phyloP scores from a whole-genome alignment of 306 rosid genomes.

The Lathyrus aphaca region DNA sequence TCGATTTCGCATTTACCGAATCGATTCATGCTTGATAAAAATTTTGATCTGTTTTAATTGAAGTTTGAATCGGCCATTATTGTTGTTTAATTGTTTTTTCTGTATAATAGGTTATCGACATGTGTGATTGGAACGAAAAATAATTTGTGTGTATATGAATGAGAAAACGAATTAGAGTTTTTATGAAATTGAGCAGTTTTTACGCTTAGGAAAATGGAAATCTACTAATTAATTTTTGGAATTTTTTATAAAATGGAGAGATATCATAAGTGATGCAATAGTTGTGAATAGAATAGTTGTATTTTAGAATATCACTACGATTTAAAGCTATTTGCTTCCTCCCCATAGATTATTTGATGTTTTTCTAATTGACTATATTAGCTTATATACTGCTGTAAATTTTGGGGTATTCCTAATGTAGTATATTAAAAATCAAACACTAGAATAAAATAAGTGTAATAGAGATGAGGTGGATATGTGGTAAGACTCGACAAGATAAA shows the following conservation, averaged over 20 bases:
- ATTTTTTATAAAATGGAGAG: no score
- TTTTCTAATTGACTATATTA: background rate
- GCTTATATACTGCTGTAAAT: background rate
- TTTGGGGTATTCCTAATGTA: background rate
- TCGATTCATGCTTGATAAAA: background rate
- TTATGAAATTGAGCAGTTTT: conserved; percentile 4
- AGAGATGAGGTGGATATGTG: no score
- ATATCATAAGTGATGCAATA: no score
- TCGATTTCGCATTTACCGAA: background rate
- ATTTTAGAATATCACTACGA: background rate
- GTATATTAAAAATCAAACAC: background rate
- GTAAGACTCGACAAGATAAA: no score
- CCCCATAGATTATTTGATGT: background rate
- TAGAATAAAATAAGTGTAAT: no score
- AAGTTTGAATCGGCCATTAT: background rate
- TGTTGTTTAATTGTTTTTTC: conserved; percentile 4
- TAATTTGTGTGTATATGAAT: background rate
- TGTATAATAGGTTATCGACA: no score
- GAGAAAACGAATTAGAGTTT: background rate
- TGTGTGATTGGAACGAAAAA: background rate
- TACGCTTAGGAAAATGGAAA: background rate
- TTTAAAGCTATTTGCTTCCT: background rate
- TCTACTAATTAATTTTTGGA: background rate
- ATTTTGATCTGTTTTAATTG: background rate
- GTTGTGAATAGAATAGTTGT: no score